Evolutionary conservation across 192 early-diverging fungal species (phyloP), one percentile per base, ranked within the genome.

Genomic region (Coemansia sp.): DNA sequence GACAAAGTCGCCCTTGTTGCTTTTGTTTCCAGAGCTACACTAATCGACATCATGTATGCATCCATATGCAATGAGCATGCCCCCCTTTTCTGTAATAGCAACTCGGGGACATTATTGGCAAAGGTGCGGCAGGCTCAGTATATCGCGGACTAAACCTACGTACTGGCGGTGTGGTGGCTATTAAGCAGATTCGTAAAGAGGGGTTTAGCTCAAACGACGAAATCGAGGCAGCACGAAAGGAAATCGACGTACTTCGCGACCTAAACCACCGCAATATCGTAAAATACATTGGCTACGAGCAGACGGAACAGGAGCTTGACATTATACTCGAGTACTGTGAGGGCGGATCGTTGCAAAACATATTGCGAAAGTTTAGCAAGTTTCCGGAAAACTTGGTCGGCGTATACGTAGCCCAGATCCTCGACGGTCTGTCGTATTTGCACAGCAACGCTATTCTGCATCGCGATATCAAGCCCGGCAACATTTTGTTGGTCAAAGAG

Each of bases 261-360:
- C 73, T 97, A 27, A 70, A 87, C 67, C 89, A 90, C 64, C 69
- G 72, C 57, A 89, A 90, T 57, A 89, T 91, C 67, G 87, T 91
- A 65, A 85, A 88, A 64, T 90, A 87, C 69, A 78, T 86, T 78
- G 95, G 93, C 38, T 94, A 86, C 64, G 90, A 92, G 71, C 86
- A 92, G 63, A 88, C 87, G 0, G 85, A 87, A 17, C 83, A 87
- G 15, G 77, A 73, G 48, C 86, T 95, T 44, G 93, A 94, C 82
- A 91, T 95, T 21, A 93, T 97, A 61, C 78, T 97, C 17, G 94
- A 97, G 73, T 86, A 87, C 60, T 92, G 90, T 64, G 90, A 92
- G 67, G 90, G 89, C 66, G 90, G 90, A 36, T 92, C 90, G 42
- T 67, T 92, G 48, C 87, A 89, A 37, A 89, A 79, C 67, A 82